These are phyloP conservation scores for Falciphora oryzae DNA, from an alignment of 2,329 filamentous ascomycete genomes.

Conservation along the genomic window DNA sequence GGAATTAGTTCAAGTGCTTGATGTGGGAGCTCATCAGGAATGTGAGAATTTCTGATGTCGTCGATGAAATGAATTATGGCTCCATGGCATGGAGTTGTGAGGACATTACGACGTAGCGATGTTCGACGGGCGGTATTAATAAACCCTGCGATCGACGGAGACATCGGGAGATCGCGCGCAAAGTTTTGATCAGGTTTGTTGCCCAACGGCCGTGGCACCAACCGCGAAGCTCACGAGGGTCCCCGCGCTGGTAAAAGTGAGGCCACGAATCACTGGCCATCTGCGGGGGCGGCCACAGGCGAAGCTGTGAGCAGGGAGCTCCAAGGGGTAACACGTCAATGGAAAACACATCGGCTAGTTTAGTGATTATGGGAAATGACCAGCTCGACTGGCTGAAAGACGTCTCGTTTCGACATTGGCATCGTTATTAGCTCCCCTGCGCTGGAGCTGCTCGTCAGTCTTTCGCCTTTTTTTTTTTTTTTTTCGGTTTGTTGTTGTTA, in stretches of 20 bases:
- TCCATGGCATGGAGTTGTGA: not conserved
- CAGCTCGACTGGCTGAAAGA: not conserved
- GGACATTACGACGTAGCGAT: not conserved
- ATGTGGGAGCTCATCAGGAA: not conserved
- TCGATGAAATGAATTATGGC: not conserved
- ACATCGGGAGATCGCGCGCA: not conserved
- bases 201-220: conserved; percentile 1
- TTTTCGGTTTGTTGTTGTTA: not conserved
- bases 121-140: not conserved
- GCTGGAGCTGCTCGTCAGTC: too few relatives aligned
- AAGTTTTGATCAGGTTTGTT: not conserved
- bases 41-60: too few relatives aligned
- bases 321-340: not conserved
- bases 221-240: not conserved
- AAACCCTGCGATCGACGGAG: not conserved
- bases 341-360: not conserved
- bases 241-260: not conserved
- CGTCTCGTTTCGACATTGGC: not conserved
- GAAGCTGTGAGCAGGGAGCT: too few relatives aligned
- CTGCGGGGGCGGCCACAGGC: too few relatives aligned
- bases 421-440: not conserved
- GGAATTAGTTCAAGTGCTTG: too few relatives aligned
- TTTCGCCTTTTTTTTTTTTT: too few relatives aligned
- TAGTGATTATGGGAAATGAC: not conserved
- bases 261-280: not conserved